phyloP scores from a whole-genome alignment of 768 basidiomycete species.

The Floccularia luteovirens region DNA sequence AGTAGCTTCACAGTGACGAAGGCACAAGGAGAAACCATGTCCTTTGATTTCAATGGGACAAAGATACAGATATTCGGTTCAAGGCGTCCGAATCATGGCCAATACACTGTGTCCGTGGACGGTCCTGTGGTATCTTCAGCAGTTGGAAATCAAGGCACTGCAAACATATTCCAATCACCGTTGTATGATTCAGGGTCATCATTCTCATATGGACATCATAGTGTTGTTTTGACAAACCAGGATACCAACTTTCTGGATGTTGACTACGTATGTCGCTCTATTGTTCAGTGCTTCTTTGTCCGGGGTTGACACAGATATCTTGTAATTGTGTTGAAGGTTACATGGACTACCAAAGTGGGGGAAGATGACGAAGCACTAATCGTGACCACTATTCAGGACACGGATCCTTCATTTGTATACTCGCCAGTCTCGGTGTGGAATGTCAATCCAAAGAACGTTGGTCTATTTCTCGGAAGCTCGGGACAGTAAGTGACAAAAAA shows the following conservation, averaged over 20 bases:
- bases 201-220: conserved; percentile 7
- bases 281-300: not conserved
- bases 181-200: conserved; percentile 5
- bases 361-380: conserved; percentile 11
- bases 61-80: conserved; percentile 43
- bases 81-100: conserved; percentile 38
- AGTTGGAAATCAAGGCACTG: conserved; percentile 19
- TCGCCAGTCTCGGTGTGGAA: conserved; percentile 23
- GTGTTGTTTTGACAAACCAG: conserved; percentile 8
- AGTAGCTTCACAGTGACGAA: conserved; percentile 32
- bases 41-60: conserved; percentile 41
- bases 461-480: conserved; percentile 31
- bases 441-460: conserved; percentile 19
- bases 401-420: conserved; percentile 29
- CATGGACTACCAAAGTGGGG: conserved; percentile 10
- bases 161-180: conserved; percentile 24
- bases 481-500: conserved; percentile 26
- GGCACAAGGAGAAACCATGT: conserved; percentile 19
- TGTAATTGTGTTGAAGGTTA: conserved; percentile 7
- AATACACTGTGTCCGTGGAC: conserved; percentile 36
- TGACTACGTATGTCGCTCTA: conserved; percentile 10
- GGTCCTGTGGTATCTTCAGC: conserved; percentile 13
- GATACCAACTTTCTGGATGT: conserved; percentile 10
- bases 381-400: conserved; percentile 19
- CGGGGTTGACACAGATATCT: too few species aligned